Evolutionary conservation across 805 yeast species (phyloP).

Genomic region (Metschnikowia shivogae): DNA sequence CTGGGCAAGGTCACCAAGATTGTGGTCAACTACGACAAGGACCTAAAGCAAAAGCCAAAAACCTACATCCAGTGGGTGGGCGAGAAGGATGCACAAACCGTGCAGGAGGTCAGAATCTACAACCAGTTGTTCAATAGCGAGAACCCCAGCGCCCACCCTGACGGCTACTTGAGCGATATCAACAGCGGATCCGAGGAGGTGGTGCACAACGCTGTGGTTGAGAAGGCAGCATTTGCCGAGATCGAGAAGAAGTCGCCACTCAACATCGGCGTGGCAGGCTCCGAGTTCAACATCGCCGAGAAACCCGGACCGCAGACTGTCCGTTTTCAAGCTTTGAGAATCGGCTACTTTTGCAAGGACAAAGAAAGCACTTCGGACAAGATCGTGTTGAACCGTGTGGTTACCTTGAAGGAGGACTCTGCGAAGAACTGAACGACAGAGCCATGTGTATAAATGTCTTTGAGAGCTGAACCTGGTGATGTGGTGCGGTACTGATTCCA

Average conservation of each 20-base stretch:
- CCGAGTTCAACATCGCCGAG: constrained; percentile 72
- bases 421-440: constrained; percentile 32
- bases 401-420: constrained; percentile 83
- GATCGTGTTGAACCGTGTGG: constrained; percentile 83
- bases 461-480: too few species aligned
- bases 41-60: constrained; percentile 72
- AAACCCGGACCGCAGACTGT: constrained; percentile 33
- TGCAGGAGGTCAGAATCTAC: constrained; percentile 80
- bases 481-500: too few species aligned
- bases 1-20: constrained; percentile 64
- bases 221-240: constrained; percentile 62
- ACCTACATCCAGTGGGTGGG: constrained; percentile 98
- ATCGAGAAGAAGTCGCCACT: constrained; percentile 72
- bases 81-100: constrained; percentile 49
- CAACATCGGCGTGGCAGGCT: constrained; percentile 54
- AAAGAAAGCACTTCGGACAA: constrained; percentile 57
- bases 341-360: constrained; percentile 92
- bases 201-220: constrained; percentile 63
- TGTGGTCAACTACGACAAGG: constrained; percentile 72
- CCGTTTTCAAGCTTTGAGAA: constrained; percentile 96
- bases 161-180: constrained; percentile 81
- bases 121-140: constrained; percentile 86
- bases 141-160: constrained; percentile 85
- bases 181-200: constrained; percentile 75
- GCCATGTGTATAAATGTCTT: not conserved